Conservation (phyloP, 129 eudicot species). For the Tagetes patula region DNA sequence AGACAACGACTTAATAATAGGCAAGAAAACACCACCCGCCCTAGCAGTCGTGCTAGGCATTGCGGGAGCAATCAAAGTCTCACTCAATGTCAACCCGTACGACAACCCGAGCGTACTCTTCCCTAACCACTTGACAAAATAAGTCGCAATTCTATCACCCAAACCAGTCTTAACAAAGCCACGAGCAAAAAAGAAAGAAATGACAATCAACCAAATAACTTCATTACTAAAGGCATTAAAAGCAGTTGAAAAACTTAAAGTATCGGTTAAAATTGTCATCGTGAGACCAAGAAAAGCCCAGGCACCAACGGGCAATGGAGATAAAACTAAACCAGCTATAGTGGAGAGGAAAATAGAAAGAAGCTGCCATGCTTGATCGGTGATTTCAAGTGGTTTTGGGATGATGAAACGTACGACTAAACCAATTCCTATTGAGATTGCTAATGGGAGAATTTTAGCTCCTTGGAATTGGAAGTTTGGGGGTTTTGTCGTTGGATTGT, state of each 20-base stretch:
- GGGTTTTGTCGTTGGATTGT: slow-evolving; percentile 28
- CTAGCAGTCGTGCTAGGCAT: slow-evolving; percentile 97
- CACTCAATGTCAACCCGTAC: slow-evolving; percentile 82
- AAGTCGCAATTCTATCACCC: slow-evolving; percentile 80
- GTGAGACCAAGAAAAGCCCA: slow-evolving; percentile 84
- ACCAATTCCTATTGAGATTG: slow-evolving; percentile 54
- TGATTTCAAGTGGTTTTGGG: slow-evolving; percentile 58
- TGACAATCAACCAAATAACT: slow-evolving; percentile 86
- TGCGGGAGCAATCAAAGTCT: slow-evolving; percentile 89
- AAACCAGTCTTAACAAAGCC: slow-evolving; percentile 84
- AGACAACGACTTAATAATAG: slow-evolving; percentile 77
- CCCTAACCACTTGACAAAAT: slow-evolving; percentile 84
- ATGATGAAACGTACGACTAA: slow-evolving; percentile 52
- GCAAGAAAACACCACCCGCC: slow-evolving; percentile 92
- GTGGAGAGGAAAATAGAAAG: slow-evolving; percentile 77
- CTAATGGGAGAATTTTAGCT: slow-evolving; percentile 57
- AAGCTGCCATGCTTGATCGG: slow-evolving; percentile 78
- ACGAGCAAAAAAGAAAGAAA: slow-evolving; percentile 80
- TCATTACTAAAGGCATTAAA: slow-evolving; percentile 68
- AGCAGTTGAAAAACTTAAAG: slow-evolving; percentile 54
- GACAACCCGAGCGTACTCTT: slow-evolving; percentile 87
- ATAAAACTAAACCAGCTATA: slow-evolving; percentile 66
- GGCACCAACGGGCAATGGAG: slow-evolving; percentile 90
- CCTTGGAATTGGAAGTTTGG: slow-evolving; percentile 30
- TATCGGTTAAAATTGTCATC: slow-evolving; percentile 50